Evolutionary conservation across 2,329 filamentous ascomycete genomes (phyloP).

Genomic region (Bipolaris gigantea): DNA sequence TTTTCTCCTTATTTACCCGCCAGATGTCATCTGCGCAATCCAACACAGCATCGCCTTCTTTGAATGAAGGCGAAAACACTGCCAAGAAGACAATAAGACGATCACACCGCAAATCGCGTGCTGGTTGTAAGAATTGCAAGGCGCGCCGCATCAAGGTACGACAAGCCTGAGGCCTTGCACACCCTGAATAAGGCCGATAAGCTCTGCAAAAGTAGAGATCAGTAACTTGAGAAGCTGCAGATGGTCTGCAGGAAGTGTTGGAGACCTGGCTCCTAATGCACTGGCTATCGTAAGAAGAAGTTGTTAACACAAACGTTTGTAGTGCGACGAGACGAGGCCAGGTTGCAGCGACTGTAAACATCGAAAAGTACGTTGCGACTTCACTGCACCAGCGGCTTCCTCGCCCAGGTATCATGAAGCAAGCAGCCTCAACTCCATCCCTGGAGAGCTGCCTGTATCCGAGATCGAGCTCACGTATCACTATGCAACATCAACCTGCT

Average conservation of each 20-base stretch:
- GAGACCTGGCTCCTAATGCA: background rate
- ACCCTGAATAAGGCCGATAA: background rate
- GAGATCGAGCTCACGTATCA: constrained; percentile 35
- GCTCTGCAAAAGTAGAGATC: background rate
- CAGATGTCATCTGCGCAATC: background rate
- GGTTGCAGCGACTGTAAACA: constrained; percentile 29
- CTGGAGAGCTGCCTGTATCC: constrained; percentile 5
- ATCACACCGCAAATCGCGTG: constrained; percentile 32
- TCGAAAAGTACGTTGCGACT: constrained; percentile 29
- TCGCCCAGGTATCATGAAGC: background rate
- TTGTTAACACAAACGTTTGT: background rate
- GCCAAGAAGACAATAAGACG: background rate
- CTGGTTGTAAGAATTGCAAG: constrained; percentile 36
- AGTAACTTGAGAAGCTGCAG: background rate
- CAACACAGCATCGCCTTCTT: background rate
- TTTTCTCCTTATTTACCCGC: background rate
- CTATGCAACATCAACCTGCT: constrained; percentile 31
- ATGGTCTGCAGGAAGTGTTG: background rate
- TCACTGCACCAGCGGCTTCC: constrained; percentile 2
- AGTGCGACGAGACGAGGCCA: constrained; percentile 38
- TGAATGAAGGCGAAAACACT: background rate
- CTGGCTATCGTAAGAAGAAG: background rate
- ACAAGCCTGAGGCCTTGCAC: background rate
- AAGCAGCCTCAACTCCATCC: background rate
- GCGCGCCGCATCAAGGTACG: constrained; percentile 32